Base-by-base conservation (phyloP, 768 basidiomycete genomes). In the Mycena polygramma region DNA sequence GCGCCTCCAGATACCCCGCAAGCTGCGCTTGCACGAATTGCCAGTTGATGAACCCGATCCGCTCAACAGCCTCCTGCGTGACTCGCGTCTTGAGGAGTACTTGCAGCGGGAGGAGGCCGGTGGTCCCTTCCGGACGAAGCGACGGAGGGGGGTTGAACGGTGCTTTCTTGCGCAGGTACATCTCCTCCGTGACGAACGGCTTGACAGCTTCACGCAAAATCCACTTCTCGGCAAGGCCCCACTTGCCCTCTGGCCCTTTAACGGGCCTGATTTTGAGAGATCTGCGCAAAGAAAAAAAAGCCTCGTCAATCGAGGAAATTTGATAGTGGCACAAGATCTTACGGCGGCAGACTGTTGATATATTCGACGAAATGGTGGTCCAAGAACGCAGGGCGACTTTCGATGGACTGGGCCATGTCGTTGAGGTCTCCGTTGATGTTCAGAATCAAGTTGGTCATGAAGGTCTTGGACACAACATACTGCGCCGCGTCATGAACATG, bases 351-450 rank as follows among this genome's bases (percentile, higher is more conserved):
- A 8, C 36, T 59, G 58, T 66, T 74, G 24, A 71, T 63, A 41
- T 74, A 74, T 53, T 74, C 73, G 39, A 74, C 70, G 10, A 74
- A 63, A 17, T 62, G 69, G 39, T 74, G 73, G 35, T 74, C 67
- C 17, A 71, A 59, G 30, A 55, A 72, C 0, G 70, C 15, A 35
- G 57, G 46, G 2, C 72, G 68, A 22, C 57, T 63, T 49, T 73
- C 70, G 30, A 73, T 22, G 6, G 66, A 64, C 48, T 71, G 65
- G 8, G 35, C 52, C 70, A 74, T 74, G 26, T 74, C 70, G 20
- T 45, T 43, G 19, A 66, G 73, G 51, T 74, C 73, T 0, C 70
- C 73, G 8, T 54, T 59, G 19, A 30, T 35, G 30, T 55, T 71
- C 8, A 74, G 55, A 14, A 74, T 68, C 7, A 49, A 26, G 13